These are phyloP conservation scores for Lenzites betulinus DNA, from an alignment of 768 basidiomycete genomes.

Conservation along the genomic window DNA sequence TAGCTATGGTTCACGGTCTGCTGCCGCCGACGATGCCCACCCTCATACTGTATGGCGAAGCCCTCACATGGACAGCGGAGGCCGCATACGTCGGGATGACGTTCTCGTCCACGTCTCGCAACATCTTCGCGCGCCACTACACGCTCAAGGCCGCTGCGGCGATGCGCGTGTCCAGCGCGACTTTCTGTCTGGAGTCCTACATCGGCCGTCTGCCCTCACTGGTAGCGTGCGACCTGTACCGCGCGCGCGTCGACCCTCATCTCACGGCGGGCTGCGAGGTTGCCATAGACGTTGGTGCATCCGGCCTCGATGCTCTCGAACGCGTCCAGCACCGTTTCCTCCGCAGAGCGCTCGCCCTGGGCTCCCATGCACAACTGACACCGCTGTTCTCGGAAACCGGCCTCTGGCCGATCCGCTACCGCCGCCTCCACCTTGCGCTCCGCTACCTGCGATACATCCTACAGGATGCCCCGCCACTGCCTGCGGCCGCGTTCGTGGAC, in stretches of 20 bases:
- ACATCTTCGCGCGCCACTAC: constrained; percentile 7
- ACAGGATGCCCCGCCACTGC: background rate
- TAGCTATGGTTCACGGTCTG: background rate
- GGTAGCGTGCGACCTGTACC: background rate
- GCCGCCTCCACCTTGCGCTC: constrained; percentile 23
- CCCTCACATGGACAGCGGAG: background rate
- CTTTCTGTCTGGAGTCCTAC: constrained; percentile 3
- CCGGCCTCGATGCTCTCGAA: background rate
- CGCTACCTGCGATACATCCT: constrained; percentile 25
- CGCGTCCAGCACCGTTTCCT: constrained; percentile 26
- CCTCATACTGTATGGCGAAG: background rate
- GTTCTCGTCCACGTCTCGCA: background rate
- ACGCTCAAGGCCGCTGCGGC: background rate
- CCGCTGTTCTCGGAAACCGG: constrained; percentile 32
- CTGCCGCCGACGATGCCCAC: background rate
- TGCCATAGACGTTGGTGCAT: background rate
- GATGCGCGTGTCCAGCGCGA: background rate
- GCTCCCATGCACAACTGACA: constrained; percentile 16
- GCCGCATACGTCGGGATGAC: background rate
- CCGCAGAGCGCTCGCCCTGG: constrained; percentile 27
- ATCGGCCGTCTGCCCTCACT: background rate
- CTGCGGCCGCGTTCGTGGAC: background rate
- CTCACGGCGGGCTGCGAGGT: constrained; percentile 1
- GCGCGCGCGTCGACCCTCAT: constrained; percentile 10
- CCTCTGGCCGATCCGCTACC: constrained; percentile 25